These are phyloP conservation scores for Aspergillus novoparasiticus DNA, from an alignment of 2,329 filamentous ascomycete genomes.

Conservation along the genomic window DNA sequence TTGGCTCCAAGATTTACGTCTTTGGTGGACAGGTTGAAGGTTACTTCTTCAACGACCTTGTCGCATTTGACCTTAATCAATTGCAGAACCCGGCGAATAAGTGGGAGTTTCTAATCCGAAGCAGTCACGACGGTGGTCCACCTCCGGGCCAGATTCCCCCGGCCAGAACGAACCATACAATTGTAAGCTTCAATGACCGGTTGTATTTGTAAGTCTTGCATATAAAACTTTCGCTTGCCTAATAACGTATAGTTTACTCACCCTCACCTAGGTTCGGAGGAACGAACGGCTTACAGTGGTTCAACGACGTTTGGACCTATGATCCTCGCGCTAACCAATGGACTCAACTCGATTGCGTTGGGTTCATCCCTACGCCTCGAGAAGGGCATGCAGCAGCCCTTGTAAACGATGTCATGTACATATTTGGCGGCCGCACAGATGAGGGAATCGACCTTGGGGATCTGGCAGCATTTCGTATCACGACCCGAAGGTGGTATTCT, in stretches of 20 bases:
- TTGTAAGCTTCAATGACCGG: slow-evolving; percentile 89
- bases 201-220: slow-evolving; percentile 77
- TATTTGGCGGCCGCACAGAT: slow-evolving; percentile 94
- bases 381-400: slow-evolving; percentile 93
- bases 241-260: slow-evolving; percentile 8
- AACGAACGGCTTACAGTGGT: slow-evolving; percentile 95
- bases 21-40: slow-evolving; percentile 98
- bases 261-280: slow-evolving; percentile 75
- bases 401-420: slow-evolving; percentile 98
- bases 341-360: slow-evolving; percentile 91
- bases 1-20: slow-evolving; percentile 95
- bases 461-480: slow-evolving; percentile 80
- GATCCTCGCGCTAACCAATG: slow-evolving; percentile 81
- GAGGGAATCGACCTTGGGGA: slow-evolving; percentile 92
- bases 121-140: slow-evolving; percentile 61
- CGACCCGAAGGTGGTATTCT: slow-evolving; percentile 92
- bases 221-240: not conserved
- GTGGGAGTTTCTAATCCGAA: slow-evolving; percentile 90
- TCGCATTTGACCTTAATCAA: slow-evolving; percentile 94
- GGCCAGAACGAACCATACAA: slow-evolving; percentile 89
- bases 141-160: slow-evolving; percentile 72
- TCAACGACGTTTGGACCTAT: slow-evolving; percentile 98
- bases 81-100: slow-evolving; percentile 87
- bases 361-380: slow-evolving; percentile 89
- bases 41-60: slow-evolving; percentile 95